A percentile compares a stretch with the other conserved stretches of the same genome.
Evolutionary conservation across 2,329 filamentous ascomycete species (phyloP).

Genomic region (Trichoderma koningii): DNA sequence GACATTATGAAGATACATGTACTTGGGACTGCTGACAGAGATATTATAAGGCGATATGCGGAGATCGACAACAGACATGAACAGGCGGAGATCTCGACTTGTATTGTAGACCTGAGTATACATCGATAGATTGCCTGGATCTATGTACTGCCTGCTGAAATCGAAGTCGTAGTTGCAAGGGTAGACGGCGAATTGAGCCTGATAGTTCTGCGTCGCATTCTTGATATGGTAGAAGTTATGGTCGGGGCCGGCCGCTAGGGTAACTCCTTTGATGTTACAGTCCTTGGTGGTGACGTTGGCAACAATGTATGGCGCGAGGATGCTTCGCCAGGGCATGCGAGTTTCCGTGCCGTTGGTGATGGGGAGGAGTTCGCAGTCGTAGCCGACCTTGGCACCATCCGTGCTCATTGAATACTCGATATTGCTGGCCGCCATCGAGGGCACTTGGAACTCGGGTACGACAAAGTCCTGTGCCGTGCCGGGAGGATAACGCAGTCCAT

Average conservation of each 20-base stretch:
- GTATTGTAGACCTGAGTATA: conserved; percentile 1
- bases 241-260: conserved; percentile 33
- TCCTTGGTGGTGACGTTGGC: conserved; percentile 32
- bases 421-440: background rate
- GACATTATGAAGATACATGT: conserved; percentile 30
- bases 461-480: conserved; percentile 14
- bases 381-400: conserved; percentile 32
- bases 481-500: conserved; percentile 8
- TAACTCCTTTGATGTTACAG: conserved; percentile 34
- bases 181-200: conserved; percentile 32
- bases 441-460: conserved; percentile 7
- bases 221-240: conserved; percentile 33
- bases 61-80: conserved; percentile 19
- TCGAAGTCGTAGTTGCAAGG: conserved; percentile 35
- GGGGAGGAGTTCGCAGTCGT: conserved; percentile 34
- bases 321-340: conserved; percentile 32
- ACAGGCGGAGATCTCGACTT: background rate
- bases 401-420: conserved; percentile 17
- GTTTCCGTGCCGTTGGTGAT: conserved; percentile 31
- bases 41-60: background rate
- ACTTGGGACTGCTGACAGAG: background rate
- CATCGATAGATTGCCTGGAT: conserved; percentile 20
- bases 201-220: conserved; percentile 36
- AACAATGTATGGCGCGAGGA: conserved; percentile 32
- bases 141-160: conserved; percentile 30